Evolutionary conservation across 2,329 filamentous ascomycete genomes (phyloP).

Genomic region (Xylariaceae sp.): DNA sequence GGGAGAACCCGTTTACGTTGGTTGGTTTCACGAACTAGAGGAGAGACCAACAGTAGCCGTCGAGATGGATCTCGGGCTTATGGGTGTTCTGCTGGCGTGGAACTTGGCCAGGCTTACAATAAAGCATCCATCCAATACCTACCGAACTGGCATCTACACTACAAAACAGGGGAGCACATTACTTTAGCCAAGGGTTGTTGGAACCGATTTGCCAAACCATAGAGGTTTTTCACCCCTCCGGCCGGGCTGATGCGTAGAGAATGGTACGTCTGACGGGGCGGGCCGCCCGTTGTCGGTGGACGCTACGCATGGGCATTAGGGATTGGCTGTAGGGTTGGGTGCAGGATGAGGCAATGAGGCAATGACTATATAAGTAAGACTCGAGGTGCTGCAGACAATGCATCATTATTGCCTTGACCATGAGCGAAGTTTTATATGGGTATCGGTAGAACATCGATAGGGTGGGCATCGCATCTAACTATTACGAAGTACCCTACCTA

Average conservation of each 20-base stretch:
- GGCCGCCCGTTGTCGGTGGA: neutral
- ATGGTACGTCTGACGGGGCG: neutral
- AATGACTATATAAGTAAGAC: too few species aligned
- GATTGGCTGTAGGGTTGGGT: neutral
- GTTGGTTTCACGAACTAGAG: slow-evolving; percentile 6
- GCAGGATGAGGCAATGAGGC: too few species aligned
- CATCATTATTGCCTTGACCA: too few species aligned
- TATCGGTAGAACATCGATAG: neutral
- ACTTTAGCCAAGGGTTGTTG: neutral
- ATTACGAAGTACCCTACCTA: too few species aligned
- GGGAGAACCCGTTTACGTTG: neutral
- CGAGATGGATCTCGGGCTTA: neutral
- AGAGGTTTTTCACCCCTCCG: neutral
- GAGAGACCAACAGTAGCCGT: slow-evolving; percentile 1
- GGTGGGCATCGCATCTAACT: neutral
- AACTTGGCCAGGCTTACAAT: neutral
- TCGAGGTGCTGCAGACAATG: too few species aligned
- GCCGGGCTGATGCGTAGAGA: neutral
- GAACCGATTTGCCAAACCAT: neutral
- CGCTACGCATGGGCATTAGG: neutral
- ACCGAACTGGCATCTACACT: neutral
- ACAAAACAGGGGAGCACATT: neutral
- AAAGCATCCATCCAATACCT: neutral
- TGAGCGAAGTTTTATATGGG: too few species aligned
- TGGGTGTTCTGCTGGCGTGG: neutral